Evolutionary conservation across 2,329 filamentous ascomycete genomes (phyloP).

Genomic region (Penicillium sp.): DNA sequence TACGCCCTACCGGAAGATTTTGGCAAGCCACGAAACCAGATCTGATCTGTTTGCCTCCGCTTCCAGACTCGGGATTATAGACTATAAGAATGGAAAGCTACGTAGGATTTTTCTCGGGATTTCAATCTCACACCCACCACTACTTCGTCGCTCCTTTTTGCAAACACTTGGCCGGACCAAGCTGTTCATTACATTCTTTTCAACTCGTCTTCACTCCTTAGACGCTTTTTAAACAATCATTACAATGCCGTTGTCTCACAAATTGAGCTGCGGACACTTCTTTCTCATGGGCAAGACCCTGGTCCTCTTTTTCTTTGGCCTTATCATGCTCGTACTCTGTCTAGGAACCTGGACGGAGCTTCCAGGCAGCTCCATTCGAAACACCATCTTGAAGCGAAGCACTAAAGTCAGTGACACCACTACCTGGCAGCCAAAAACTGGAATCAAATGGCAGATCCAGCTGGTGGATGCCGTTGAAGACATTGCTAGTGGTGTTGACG

Average conservation of each 20-base stretch:
- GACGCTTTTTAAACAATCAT: not conserved
- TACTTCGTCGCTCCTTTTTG: not conserved
- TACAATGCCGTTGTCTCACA: slow-evolving; percentile 4
- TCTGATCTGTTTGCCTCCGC: not conserved
- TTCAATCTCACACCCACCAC: not conserved
- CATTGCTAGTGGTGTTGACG: slow-evolving; percentile 54
- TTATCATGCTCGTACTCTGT: not conserved
- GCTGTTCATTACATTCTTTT: slow-evolving; percentile 4
- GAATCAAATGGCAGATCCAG: slow-evolving; percentile 65
- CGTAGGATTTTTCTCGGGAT: not conserved
- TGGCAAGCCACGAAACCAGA: not conserved
- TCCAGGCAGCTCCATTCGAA: not conserved
- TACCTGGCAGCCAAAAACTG: slow-evolving; percentile 59
- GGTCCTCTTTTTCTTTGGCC: not conserved
- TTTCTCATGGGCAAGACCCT: not conserved
- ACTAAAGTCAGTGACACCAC: slow-evolving; percentile 13
- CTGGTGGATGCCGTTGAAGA: slow-evolving; percentile 50
- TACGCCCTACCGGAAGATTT: not conserved
- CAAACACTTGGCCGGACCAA: slow-evolving; percentile 9
- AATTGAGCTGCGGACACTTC: not conserved
- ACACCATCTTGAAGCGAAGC: not conserved
- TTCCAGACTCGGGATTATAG: not conserved
- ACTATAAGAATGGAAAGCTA: not conserved
- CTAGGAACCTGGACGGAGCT: not conserved
- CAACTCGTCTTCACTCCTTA: slow-evolving; percentile 6